These are phyloP conservation scores for Groenewaldozyma auringiensis DNA, from an alignment of 1,139 yeast species.

Conservation along the genomic window DNA sequence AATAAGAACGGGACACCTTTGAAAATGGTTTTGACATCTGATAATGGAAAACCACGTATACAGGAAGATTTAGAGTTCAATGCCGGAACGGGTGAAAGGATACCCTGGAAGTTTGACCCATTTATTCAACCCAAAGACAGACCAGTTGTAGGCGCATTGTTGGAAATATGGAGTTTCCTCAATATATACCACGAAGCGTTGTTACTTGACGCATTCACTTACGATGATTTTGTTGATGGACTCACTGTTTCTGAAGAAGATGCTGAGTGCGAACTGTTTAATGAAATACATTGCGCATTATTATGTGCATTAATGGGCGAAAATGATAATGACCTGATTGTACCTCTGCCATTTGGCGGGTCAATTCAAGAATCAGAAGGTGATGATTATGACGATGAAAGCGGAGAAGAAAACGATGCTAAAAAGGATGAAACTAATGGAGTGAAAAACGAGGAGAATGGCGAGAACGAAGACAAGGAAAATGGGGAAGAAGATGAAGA, in stretches of 20 bases:
- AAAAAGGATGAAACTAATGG: conserved; percentile 10
- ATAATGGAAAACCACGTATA: conserved; percentile 9
- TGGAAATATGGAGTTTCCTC: conserved; percentile 69
- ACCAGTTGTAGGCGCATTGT: conserved; percentile 22
- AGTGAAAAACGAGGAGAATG: conserved; percentile 23
- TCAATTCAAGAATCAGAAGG: conserved; percentile 21
- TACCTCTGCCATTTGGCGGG: conserved; percentile 28
- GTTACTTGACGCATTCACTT: conserved; percentile 62
- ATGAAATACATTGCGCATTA: conserved; percentile 64
- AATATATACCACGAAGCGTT: conserved; percentile 63
- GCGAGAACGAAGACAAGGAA: conserved; percentile 16
- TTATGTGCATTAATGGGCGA: conserved; percentile 27
- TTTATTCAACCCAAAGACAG: conserved; percentile 5
- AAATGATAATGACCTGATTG: conserved; percentile 26
- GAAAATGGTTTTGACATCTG: not conserved
- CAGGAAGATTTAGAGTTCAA: conserved; percentile 20
- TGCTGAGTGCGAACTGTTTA: conserved; percentile 48
- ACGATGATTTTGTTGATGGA: conserved; percentile 67
- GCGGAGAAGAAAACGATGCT: conserved; percentile 5
- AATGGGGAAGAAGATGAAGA: conserved; percentile 18
- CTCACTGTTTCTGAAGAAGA: conserved; percentile 43
- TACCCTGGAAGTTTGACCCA: not conserved
- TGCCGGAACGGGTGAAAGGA: not conserved
- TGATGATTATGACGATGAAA: conserved; percentile 26
- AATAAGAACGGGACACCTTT: not conserved